These are phyloP conservation scores for Vitellaria paradoxa DNA, from an alignment of 179 eudicot species.

Conservation along the genomic window DNA sequence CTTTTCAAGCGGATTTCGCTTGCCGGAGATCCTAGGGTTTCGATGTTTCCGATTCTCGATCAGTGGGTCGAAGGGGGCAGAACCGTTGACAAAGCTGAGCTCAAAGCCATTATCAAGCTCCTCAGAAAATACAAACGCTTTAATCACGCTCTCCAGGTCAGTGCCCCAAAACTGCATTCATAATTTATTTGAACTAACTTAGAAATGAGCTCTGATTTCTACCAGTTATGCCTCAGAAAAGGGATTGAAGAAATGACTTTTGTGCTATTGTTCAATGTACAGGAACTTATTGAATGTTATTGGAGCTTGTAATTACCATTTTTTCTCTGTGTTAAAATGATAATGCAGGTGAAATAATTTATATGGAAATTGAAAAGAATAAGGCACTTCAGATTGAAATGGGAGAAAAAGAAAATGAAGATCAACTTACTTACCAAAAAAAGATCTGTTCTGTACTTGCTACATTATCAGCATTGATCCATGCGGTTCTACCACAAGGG, in stretches of 20 bases:
- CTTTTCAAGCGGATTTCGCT: not conserved
- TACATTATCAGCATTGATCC: not conserved
- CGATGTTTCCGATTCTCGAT: constrained; percentile 26
- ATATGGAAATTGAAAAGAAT: not conserved
- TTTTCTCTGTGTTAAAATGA: no score
- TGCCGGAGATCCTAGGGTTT: constrained; percentile 17
- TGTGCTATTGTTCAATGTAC: not conserved
- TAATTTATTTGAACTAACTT: not conserved
- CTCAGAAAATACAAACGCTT: constrained; percentile 24
- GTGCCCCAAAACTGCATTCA: not conserved
- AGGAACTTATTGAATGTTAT: not conserved
- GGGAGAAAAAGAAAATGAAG: not conserved
- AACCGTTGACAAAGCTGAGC: not conserved
- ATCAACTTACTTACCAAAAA: no score
- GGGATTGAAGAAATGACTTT: no score
- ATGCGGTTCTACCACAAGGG: not conserved
- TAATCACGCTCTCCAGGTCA: constrained; percentile 43
- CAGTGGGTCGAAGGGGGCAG: constrained; percentile 32
- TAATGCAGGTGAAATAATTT: not conserved
- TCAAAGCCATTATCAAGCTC: constrained; percentile 22
- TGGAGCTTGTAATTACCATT: no score
- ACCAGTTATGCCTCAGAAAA: no score
- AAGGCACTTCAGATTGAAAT: not conserved
- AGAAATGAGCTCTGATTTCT: not conserved
- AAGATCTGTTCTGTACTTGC: no score